These are phyloP conservation scores for Penicillium lividum DNA, from an alignment of 495 filamentous ascomycete genomes.

Conservation along the genomic window DNA sequence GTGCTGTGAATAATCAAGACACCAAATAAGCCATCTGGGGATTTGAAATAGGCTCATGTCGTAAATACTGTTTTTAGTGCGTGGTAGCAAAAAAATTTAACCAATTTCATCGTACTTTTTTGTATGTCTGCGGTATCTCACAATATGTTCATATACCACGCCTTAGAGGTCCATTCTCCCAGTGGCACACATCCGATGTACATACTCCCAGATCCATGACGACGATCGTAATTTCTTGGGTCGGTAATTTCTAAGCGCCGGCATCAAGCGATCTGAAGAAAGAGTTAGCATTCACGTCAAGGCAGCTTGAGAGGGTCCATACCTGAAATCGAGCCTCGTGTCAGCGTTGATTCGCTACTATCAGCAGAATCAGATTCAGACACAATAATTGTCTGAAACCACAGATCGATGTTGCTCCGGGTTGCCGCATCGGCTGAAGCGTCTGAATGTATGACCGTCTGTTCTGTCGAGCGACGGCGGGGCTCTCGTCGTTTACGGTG, in stretches of 20 bases:
- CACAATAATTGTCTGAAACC: neutral
- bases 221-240: neutral
- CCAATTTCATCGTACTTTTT: too few relatives aligned
- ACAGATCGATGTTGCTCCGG: neutral
- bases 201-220: neutral
- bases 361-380: neutral
- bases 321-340: neutral
- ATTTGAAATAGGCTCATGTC: too few relatives aligned
- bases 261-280: neutral
- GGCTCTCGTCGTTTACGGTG: neutral
- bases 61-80: too few relatives aligned
- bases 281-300: neutral
- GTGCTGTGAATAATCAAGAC: too few relatives aligned
- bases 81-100: too few relatives aligned
- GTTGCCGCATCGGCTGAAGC: neutral
- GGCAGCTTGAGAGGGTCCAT: neutral
- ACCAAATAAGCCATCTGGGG: too few relatives aligned
- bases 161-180: neutral
- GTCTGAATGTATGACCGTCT: neutral
- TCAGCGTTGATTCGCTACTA: neutral
- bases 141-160: neutral
- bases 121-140: neutral
- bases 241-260: neutral
- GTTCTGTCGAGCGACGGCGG: neutral
- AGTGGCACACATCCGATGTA: neutral